These are phyloP conservation scores for Colletotrichum sp. DNA, from an alignment of 2,329 filamentous ascomycete genomes.

Conservation along the genomic window DNA sequence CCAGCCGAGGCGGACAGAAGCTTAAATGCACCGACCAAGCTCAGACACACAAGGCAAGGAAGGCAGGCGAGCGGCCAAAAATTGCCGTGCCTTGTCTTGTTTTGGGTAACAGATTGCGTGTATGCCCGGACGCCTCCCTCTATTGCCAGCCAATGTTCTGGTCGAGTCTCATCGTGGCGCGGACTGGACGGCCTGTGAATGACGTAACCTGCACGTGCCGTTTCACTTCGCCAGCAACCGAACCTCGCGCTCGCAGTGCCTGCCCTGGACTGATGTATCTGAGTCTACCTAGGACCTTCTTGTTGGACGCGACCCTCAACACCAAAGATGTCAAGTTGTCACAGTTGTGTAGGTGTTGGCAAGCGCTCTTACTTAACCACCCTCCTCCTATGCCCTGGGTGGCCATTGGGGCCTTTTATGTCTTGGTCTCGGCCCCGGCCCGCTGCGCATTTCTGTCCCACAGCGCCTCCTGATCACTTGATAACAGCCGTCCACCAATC, in stretches of 20 bases:
- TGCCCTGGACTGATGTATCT: background rate
- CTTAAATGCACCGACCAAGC: slow-evolving; percentile 7
- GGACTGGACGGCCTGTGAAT: background rate
- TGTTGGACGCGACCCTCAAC: background rate
- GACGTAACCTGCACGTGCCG: slow-evolving; percentile 18
- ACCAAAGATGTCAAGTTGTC: background rate
- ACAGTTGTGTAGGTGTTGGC: background rate
- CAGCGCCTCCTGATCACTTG: background rate
- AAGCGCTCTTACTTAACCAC: background rate
- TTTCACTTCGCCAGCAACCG: background rate
- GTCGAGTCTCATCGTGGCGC: background rate
- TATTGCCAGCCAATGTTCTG: slow-evolving; percentile 3
- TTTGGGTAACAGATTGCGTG: slow-evolving; percentile 4
- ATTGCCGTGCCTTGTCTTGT: background rate
- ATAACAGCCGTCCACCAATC: background rate
- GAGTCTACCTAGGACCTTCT: background rate
- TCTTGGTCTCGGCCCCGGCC: background rate
- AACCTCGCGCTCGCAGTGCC: background rate
- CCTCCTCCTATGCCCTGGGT: background rate
- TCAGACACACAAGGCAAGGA: background rate
- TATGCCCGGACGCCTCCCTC: slow-evolving; percentile 6
- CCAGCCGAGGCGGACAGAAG: slow-evolving; percentile 8
- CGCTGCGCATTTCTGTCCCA: background rate
- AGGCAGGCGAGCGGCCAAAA: background rate
- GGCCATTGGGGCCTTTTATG: background rate